A percentile compares a stretch with the other conserved stretches of the same genome.
phyloP scores from a whole-genome alignment of 179 eudicot species.

The Dionaea muscipula region DNA sequence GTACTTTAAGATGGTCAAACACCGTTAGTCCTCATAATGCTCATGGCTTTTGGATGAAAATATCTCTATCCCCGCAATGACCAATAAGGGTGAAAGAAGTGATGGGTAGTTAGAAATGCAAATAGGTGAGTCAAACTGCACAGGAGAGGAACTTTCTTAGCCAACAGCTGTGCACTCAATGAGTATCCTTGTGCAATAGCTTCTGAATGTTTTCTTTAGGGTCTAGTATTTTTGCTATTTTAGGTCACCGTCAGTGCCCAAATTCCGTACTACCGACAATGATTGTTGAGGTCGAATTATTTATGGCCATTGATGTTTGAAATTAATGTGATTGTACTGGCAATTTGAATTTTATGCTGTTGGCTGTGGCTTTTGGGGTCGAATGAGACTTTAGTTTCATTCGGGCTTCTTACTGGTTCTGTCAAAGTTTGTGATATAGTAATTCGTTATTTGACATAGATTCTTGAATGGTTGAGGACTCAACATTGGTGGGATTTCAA shows the following conservation, averaged over 20 bases:
- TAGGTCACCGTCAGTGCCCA: too few relatives aligned
- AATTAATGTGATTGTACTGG: too few relatives aligned
- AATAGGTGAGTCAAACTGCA: background rate
- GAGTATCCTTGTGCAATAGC: background rate
- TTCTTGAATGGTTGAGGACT: constrained; percentile 90
- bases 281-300: too few relatives aligned
- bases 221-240: background rate
- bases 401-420: too few relatives aligned
- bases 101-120: background rate
- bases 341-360: too few relatives aligned
- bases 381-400: too few relatives aligned
- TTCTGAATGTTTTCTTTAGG: background rate
- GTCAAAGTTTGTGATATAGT: background rate
- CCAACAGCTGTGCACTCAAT: background rate
- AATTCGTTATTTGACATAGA: constrained; percentile 18
- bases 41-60: background rate
- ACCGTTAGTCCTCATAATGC: background rate
- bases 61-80: background rate
- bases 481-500: constrained; percentile 90
- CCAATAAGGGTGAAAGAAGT: background rate
- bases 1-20: too few relatives aligned
- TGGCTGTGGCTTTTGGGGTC: too few relatives aligned
- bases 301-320: too few relatives aligned
- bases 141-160: background rate
- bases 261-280: too few relatives aligned